Evolutionary conservation across 441 rosid genomes (phyloP), one percentile per base, ranked within the genome.

Genomic region (Omphalea diandra): DNA sequence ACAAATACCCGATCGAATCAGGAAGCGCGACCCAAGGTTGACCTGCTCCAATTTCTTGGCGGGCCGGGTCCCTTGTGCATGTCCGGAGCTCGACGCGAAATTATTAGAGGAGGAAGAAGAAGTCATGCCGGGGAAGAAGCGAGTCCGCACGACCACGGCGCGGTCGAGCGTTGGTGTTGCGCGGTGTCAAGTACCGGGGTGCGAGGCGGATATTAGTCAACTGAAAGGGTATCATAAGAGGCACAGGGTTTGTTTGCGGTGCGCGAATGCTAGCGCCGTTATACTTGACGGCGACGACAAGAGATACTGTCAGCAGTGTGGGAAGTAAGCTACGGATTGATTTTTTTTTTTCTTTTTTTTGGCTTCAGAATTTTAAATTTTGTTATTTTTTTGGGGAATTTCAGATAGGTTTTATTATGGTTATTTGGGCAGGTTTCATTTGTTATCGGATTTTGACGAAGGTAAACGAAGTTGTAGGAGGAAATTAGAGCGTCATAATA

Each of bases 231-330:
- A 93, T 54, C 99, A 95, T 70, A 81, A 49, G 77, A 81, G 96
- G 73, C 98, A 95, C 63, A 84, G 90, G 83, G 90, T 95, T 75
- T 95, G 99, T 63, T 84, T 95, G n/a, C 78, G 83, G 32, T 95
- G 98, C 73, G 99, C 97, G 3, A 85, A 83, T 77, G 87, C 99
- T 0, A 72, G 76, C 27, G 62, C 82, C 46, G 98, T 93, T 57
- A 50, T 81, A 58, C 78, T 95, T 47, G 90, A 90, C 0, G 94
- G 95, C 32, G 86, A 86, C 44, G 76, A 68, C 55, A 93, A 87
- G 86, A 84, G 98, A 88, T 95, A 95, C 76, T 95, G 99, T 68
- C 99, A 95, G 75, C 99, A 95, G 94, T 95, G 98, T 75, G 98
- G 98, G 82, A 95, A 95, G 99, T 95, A 79, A 75, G 89, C 59